Evolutionary conservation across 2,329 filamentous ascomycete species (phyloP).

Genomic region (Scopulariopsis brevicaulis): DNA sequence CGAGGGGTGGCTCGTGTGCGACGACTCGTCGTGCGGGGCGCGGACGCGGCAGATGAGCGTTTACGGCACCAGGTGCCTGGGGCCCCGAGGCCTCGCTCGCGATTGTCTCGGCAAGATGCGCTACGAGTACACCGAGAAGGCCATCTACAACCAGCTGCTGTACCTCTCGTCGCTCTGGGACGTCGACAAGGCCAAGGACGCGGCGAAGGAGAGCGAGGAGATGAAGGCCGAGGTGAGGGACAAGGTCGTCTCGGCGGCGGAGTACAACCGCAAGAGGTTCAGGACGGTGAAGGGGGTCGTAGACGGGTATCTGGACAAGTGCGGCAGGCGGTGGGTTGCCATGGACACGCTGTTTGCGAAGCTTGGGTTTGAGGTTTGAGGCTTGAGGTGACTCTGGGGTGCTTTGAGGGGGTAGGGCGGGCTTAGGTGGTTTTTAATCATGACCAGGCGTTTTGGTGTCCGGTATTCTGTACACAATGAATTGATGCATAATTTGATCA

Average conservation of each 20-base stretch:
- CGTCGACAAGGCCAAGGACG: conserved; percentile 63
- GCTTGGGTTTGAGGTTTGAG: conserved; percentile 33
- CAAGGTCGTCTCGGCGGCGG: conserved; percentile 59
- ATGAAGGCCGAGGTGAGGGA: conserved; percentile 44
- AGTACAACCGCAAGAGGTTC: conserved; percentile 75
- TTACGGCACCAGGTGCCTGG: conserved; percentile 81
- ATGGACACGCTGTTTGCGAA: conserved; percentile 81
- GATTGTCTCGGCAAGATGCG: conserved; percentile 82
- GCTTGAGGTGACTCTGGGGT: background rate
- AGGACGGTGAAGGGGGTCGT: conserved; percentile 65
- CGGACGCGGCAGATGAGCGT: conserved; percentile 88
- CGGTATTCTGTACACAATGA: background rate
- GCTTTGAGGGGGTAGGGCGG: background rate
- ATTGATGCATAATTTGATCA: background rate
- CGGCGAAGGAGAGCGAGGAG: conserved; percentile 36
- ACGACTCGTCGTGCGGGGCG: conserved; percentile 76
- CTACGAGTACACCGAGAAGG: conserved; percentile 80
- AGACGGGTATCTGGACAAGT: conserved; percentile 77
- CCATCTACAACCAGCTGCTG: conserved; percentile 87
- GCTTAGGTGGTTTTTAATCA: background rate
- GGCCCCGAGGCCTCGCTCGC: conserved; percentile 70
- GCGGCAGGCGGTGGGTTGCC: conserved; percentile 82
- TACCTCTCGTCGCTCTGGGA: conserved; percentile 83
- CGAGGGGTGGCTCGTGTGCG: conserved; percentile 81
- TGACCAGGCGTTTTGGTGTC: background rate